Conservation (phyloP, 1,284 basidiomycete genomes). For the Marasmius oreades region DNA sequence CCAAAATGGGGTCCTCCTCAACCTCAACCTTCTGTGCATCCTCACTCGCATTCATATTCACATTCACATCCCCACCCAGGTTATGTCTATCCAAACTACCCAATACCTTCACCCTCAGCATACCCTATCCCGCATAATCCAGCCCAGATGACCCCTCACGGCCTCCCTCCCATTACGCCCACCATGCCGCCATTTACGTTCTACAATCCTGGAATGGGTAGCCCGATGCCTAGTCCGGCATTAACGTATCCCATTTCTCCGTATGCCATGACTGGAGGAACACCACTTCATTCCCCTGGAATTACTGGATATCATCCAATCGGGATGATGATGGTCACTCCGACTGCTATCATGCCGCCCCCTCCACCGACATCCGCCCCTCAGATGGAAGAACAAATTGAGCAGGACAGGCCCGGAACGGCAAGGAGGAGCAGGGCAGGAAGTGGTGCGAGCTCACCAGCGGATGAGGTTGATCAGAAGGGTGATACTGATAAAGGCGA, state of each 20-base stretch:
- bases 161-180: constrained; percentile 72
- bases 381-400: background rate
- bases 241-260: constrained; percentile 9
- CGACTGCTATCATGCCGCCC: constrained; percentile 1
- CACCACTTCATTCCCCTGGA: background rate
- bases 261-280: background rate
- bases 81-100: background rate
- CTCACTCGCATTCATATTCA: background rate
- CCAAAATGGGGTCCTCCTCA: background rate
- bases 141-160: constrained; percentile 56
- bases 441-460: background rate
- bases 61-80: background rate
- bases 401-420: background rate
- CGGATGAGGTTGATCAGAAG: background rate
- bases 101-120: constrained; percentile 15
- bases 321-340: background rate
- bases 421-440: background rate
- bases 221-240: constrained; percentile 21
- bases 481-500: background rate
- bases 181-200: constrained; percentile 79
- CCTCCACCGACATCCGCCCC: constrained; percentile 6
- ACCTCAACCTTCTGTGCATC: background rate
- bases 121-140: constrained; percentile 37
- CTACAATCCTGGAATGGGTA: constrained; percentile 36
- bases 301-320: background rate